Base-by-base conservation (phyloP, 192 early-diverging fungal genomes). In the Backusella liffmaniae region DNA sequence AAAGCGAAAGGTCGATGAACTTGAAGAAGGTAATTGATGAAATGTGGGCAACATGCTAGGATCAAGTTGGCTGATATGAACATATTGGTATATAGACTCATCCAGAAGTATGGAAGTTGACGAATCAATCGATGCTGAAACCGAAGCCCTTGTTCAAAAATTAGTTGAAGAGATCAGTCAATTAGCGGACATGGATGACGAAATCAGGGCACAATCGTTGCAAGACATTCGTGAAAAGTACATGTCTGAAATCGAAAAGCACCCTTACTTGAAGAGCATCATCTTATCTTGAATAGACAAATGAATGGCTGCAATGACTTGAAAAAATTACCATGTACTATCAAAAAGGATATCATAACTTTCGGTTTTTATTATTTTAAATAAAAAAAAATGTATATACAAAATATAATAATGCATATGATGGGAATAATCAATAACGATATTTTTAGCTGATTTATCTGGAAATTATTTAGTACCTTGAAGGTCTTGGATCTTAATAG, bases 1-100 rank as follows among this genome's bases (percentile, higher is more conserved):
- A 21, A 95, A 92, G 76, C 83, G 90, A 10, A 98, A 97, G 81
- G 95, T 91, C 9, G 87, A 90, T 29, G 95, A 97, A 85, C 80
- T 97, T 18, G 97, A 97, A 82, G 91, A 94, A 74, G 26, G 30
- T 10, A 66, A 66, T 73, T 68, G 29, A 15, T 39, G 29, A 53
- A 49, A 29, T 77, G 30, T 16, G 0, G 36, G 29, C 15, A 70
- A 46, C 75, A 67, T 15, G 46, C 65, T 1, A 76, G 80, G 12
- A 36, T 46, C 37, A 37, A 37, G 37, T 12, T 39, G 66, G 59
- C 23, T 8, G 21, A 16, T 37, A 72, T 79, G 41, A 81, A 85
- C 36, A 82, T 84, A 68, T 51, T 39, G 72, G 84, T 5, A 13
- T 62, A 21, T 62, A 62, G 56, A 29, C 23, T 62, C 56, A 62